Evolutionary conservation across 257 asterid species (phyloP).

Genomic region (Solanum dulcamara): DNA sequence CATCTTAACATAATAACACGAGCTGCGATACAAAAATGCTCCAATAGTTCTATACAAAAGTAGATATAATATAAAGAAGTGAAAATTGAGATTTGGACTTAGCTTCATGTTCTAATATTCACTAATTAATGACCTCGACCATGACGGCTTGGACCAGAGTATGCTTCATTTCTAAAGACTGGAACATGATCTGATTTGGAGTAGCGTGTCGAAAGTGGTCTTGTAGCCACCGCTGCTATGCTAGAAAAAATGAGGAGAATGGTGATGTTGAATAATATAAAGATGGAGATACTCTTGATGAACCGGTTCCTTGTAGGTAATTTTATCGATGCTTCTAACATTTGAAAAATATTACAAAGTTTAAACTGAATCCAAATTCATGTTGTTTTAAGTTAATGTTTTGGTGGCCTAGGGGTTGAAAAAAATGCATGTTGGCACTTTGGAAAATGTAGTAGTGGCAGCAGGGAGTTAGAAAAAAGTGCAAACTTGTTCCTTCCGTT

Average conservation of each 20-base stretch:
- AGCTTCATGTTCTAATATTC: neutral
- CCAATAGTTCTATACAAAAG: neutral
- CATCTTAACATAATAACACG: neutral
- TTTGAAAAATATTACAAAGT: neutral
- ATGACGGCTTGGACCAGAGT: neutral
- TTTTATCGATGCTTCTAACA: neutral
- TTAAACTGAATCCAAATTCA: neutral
- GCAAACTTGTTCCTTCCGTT: neutral
- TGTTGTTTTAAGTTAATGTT: neutral
- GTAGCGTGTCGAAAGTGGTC: neutral
- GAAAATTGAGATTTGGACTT: neutral
- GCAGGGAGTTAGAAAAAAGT: neutral
- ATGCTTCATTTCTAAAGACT: neutral
- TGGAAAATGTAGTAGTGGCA: neutral
- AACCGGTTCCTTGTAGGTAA: neutral
- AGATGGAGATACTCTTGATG: neutral
- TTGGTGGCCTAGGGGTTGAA: neutral
- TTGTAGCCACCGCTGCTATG: neutral
- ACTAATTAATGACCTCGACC: neutral
- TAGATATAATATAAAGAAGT: neutral
- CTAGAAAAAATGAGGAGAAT: neutral
- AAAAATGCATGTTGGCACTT: neutral
- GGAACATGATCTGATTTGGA: neutral
- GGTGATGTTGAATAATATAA: neutral
- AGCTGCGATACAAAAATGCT: neutral